These are phyloP conservation scores for Fusarium sp. DNA, from an alignment of 2,329 filamentous ascomycete species.

Conservation along the genomic window DNA sequence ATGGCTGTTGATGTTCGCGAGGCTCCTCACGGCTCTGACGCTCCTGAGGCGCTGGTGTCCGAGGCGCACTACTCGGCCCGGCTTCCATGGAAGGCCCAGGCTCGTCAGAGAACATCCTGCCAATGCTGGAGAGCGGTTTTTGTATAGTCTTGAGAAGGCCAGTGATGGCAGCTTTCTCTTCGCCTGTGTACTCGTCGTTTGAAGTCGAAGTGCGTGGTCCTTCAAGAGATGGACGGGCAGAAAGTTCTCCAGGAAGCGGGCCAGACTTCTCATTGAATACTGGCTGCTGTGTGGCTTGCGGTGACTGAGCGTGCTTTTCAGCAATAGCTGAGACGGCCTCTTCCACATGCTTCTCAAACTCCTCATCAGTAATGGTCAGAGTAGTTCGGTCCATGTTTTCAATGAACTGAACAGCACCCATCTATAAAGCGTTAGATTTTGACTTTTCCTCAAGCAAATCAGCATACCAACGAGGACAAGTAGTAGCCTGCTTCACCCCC, in stretches of 20 bases:
- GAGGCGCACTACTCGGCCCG: constrained; percentile 50
- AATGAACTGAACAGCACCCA: constrained; percentile 96
- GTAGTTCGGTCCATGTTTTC: constrained; percentile 96
- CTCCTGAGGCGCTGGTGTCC: constrained; percentile 55
- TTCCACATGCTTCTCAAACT: constrained; percentile 97
- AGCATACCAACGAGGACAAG: constrained; percentile 84
- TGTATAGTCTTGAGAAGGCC: constrained; percentile 92
- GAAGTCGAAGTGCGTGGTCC: constrained; percentile 67
- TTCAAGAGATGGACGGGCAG: constrained; percentile 59
- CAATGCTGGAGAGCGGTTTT: constrained; percentile 89
- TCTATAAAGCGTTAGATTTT: constrained; percentile 58
- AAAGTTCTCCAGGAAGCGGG: constrained; percentile 45
- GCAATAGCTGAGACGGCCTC: constrained; percentile 95
- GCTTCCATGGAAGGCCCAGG: constrained; percentile 54
- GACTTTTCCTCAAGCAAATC: not conserved
- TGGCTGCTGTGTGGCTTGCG: constrained; percentile 55
- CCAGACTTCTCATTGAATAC: constrained; percentile 60
- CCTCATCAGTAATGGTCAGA: constrained; percentile 91
- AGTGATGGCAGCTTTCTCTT: constrained; percentile 84
- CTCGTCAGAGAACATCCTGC: constrained; percentile 89
- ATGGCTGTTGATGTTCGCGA: constrained; percentile 51
- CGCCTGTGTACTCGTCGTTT: constrained; percentile 66
- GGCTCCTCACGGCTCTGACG: constrained; percentile 49
- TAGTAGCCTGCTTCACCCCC: constrained; percentile 99
- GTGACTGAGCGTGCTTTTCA: constrained; percentile 77